Conservation (phyloP, 2,329 filamentous ascomycete genomes). For the Neonectria ditissima region DNA sequence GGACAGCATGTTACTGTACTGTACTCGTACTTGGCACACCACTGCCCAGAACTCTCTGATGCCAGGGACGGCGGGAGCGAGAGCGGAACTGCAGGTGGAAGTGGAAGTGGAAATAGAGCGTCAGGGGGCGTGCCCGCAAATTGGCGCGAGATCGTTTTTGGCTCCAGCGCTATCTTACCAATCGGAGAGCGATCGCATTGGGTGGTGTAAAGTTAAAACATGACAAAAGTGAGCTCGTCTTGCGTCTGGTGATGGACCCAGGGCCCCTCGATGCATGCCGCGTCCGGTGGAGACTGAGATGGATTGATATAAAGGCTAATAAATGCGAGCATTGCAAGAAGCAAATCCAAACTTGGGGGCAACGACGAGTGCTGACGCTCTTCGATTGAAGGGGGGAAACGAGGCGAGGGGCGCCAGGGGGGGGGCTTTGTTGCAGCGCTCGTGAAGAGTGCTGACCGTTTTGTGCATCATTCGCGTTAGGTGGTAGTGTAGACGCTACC, state of each 20-base stretch:
- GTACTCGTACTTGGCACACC: conserved; percentile 4
- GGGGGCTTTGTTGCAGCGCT: not conserved
- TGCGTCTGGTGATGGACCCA: conserved; percentile 18
- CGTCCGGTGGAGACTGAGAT: conserved; percentile 26
- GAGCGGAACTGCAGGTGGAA: conserved; percentile 16
- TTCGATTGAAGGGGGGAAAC: not conserved
- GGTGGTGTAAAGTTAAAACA: conserved; percentile 43
- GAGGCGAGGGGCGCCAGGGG: not conserved
- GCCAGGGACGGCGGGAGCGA: conserved; percentile 1
- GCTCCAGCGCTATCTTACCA: conserved; percentile 47
- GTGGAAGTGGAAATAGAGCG: conserved; percentile 33
- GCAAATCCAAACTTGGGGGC: conserved; percentile 26
- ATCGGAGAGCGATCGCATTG: conserved; percentile 49
- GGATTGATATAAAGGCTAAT: conserved; percentile 34
- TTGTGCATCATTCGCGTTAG: not conserved
- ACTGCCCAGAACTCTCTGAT: conserved; percentile 2
- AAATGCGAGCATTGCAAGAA: conserved; percentile 31
- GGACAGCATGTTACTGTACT: not conserved
- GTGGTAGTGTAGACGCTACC: not conserved
- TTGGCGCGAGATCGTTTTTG: conserved; percentile 38
- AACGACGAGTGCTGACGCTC: not conserved
- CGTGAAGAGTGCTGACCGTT: not conserved
- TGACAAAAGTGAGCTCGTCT: conserved; percentile 31
- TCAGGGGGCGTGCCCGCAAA: conserved; percentile 36
- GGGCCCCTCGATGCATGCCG: conserved; percentile 25